A percentile compares a stretch with the other conserved stretches of the same genome.
Evolutionary conservation across 2,329 filamentous ascomycete genomes (phyloP).

Genomic region (Sclerotinia nivalis): DNA sequence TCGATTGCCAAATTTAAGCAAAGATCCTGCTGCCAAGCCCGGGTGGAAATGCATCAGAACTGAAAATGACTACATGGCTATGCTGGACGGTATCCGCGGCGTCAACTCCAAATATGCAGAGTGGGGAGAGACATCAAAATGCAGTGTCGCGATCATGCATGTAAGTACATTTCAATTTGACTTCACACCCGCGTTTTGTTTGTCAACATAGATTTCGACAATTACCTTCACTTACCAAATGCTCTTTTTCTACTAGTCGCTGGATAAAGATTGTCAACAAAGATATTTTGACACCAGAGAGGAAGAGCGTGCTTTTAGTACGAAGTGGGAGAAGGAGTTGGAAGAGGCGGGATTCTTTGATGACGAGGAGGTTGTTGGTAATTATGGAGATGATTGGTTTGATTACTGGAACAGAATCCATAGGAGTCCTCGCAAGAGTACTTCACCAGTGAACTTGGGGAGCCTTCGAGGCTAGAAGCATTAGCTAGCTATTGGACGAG

Average conservation of each 20-base stretch:
- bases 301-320: neutral
- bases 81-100: slow-evolving; percentile 16
- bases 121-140: neutral
- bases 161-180: neutral
- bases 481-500: too few species aligned
- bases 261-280: slow-evolving; percentile 15
- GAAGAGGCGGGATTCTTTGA: slow-evolving; percentile 13
- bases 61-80: slow-evolving; percentile 18
- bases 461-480: too few species aligned
- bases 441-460: too few species aligned
- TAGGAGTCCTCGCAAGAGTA: neutral
- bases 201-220: too few species aligned
- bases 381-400: slow-evolving; percentile 20
- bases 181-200: too few species aligned
- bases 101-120: slow-evolving; percentile 2
- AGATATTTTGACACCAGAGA: neutral
- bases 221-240: neutral
- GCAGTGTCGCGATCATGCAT: slow-evolving; percentile 18
- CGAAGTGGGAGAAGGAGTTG: slow-evolving; percentile 14
- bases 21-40: neutral
- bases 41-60: slow-evolving; percentile 1
- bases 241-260: neutral
- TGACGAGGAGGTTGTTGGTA: neutral
- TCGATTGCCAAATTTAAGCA: slow-evolving; percentile 21
- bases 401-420: slow-evolving; percentile 3